Conservation (phyloP, 805 yeast species). For the Myxozyma lipomycoides region DNA sequence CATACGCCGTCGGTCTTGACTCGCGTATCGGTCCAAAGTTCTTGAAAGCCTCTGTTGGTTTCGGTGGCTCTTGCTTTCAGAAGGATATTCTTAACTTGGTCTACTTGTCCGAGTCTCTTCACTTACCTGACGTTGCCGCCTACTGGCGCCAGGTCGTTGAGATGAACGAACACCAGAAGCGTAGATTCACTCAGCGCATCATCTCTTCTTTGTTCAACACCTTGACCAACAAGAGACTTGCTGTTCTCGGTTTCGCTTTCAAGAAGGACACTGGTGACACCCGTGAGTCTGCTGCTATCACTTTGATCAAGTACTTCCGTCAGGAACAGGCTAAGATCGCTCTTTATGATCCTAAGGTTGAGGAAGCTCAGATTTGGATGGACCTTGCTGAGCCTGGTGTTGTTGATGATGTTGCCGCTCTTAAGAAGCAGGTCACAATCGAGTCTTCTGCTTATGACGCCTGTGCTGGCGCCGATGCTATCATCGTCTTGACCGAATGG, state of each 20-base stretch:
- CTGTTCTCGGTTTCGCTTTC: slow-evolving; percentile 35
- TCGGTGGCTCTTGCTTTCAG: slow-evolving; percentile 37
- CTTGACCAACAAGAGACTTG: slow-evolving; percentile 32
- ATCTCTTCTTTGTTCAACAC: slow-evolving; percentile 33
- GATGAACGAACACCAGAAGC: slow-evolving; percentile 36
- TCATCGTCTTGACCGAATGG: slow-evolving; percentile 36
- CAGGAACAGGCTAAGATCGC: slow-evolving; percentile 34
- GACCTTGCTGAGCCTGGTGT: slow-evolving; percentile 31
- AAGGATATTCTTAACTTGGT: slow-evolving; percentile 35
- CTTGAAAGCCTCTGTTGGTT: slow-evolving; percentile 35
- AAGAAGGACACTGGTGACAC: slow-evolving; percentile 37
- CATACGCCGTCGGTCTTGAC: slow-evolving; percentile 35
- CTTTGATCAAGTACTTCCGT: slow-evolving; percentile 31
- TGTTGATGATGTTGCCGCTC: slow-evolving; percentile 22
- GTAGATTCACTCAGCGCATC: slow-evolving; percentile 33
- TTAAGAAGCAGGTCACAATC: slow-evolving; percentile 29
- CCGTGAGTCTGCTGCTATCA: slow-evolving; percentile 35
- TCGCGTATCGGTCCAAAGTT: slow-evolving; percentile 35
- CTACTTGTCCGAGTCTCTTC: slow-evolving; percentile 34
- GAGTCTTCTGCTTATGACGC: slow-evolving; percentile 33
- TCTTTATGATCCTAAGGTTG: slow-evolving; percentile 36
- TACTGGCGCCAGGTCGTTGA: slow-evolving; percentile 35
- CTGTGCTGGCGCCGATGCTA: slow-evolving; percentile 32
- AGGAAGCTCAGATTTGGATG: slow-evolving; percentile 32
- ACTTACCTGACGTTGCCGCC: slow-evolving; percentile 34